Percentiles rank a stretch among this genome's conserved stretches.
phyloP scores from a whole-genome alignment of 1,284 basidiomycete genomes.

The Phaffia rhodozyma region DNA sequence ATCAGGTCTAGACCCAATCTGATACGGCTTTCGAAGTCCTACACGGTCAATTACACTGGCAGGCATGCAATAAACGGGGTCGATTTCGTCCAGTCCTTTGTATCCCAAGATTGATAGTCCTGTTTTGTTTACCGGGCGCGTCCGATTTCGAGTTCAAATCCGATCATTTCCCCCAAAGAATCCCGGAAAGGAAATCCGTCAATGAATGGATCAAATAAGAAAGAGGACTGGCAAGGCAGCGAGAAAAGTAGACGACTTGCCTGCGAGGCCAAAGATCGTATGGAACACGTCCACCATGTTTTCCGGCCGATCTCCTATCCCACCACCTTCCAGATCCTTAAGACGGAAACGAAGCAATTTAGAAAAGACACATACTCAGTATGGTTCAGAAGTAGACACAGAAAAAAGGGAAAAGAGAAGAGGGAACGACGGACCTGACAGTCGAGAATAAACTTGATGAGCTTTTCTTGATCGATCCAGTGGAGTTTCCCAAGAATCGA shows the following conservation, averaged over 20 bases:
- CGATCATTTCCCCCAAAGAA: too few relatives aligned
- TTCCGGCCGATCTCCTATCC: conserved; percentile 86
- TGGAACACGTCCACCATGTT: conserved; percentile 95
- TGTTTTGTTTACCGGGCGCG: conserved; percentile 25
- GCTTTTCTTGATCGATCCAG: conserved; percentile 84
- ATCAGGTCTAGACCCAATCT: neutral
- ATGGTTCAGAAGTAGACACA: neutral
- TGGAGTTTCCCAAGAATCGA: conserved; percentile 69
- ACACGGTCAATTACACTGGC: conserved; percentile 53
- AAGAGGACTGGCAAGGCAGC: neutral
- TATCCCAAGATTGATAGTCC: conserved; percentile 85
- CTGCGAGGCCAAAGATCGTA: conserved; percentile 83
- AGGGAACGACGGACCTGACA: conserved; percentile 52
- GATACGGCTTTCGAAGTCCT: conserved; percentile 41
- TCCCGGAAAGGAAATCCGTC: neutral
- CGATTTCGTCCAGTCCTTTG: conserved; percentile 64
- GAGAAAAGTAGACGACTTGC: conserved; percentile 38
- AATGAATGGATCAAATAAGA: neutral
- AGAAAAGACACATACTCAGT: neutral
- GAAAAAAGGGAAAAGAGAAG: neutral
- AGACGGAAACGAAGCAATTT: neutral
- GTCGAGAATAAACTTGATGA: conserved; percentile 68
- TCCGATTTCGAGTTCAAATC: neutral
- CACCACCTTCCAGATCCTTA: conserved; percentile 79
- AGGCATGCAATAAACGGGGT: conserved; percentile 96